phyloP scores from a whole-genome alignment of 1,139 yeast genomes.

The Scheffersomyces quercinus region DNA sequence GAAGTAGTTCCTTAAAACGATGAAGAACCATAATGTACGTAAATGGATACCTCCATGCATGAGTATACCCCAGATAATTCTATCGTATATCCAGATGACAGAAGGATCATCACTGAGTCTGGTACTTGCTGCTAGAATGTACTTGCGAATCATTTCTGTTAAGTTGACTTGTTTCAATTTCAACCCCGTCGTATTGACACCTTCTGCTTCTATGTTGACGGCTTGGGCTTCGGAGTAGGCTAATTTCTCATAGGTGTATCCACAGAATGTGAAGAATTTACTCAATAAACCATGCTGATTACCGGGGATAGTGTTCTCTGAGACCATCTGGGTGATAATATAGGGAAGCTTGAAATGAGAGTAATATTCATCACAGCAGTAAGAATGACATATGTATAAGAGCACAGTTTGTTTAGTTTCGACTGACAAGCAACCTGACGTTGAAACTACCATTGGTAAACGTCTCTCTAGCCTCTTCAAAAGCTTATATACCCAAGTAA shows the following conservation, averaged over 20 bases:
- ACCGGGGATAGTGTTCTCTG: constrained; percentile 11
- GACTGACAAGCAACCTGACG: constrained; percentile 14
- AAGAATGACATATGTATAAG: constrained; percentile 15
- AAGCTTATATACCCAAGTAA: constrained; percentile 23
- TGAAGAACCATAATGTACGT: constrained; percentile 42
- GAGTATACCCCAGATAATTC: constrained; percentile 39
- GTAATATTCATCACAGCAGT: constrained; percentile 11
- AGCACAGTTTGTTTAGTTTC: constrained; percentile 13
- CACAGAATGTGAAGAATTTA: constrained; percentile 19
- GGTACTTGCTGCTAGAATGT: constrained; percentile 28
- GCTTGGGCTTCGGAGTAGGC: constrained; percentile 10
- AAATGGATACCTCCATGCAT: constrained; percentile 47
- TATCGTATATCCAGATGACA: constrained; percentile 29
- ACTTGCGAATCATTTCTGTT: constrained; percentile 33
- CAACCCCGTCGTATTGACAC: constrained; percentile 4
- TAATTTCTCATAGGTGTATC: constrained; percentile 19
- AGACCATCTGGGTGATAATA: neutral
- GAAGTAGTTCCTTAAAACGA: constrained; percentile 28
- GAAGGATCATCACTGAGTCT: constrained; percentile 38
- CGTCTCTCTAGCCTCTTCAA: constrained; percentile 8
- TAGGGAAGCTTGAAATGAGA: neutral
- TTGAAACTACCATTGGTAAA: constrained; percentile 8
- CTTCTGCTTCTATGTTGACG: constrained; percentile 10
- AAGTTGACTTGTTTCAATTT: constrained; percentile 13
- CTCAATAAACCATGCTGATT: constrained; percentile 16